phyloP scores from a whole-genome alignment of 176 grass and related monocot genomes.

The Bothriochloa decipiens region DNA sequence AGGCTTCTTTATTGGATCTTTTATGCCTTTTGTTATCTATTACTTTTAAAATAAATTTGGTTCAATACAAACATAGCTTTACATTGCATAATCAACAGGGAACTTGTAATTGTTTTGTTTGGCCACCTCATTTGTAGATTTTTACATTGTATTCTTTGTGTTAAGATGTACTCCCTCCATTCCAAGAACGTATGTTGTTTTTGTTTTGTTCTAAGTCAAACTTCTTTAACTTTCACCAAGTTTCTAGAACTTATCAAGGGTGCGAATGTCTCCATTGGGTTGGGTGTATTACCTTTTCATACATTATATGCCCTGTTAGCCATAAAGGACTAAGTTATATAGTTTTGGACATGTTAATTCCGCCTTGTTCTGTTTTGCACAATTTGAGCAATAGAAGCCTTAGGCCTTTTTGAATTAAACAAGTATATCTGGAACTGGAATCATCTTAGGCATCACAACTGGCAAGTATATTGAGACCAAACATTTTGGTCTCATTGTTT shows the following conservation, averaged over 20 bases:
- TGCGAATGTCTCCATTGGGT: background rate
- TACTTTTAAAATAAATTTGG: background rate
- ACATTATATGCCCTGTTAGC: conserved; percentile 17
- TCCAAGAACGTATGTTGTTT: background rate
- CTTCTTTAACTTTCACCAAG: background rate
- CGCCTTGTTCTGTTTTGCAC: conserved; percentile 3
- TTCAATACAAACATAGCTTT: conserved; percentile 3
- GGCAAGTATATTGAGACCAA: background rate
- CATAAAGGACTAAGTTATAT: background rate
- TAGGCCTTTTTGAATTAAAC: conserved; percentile 9
- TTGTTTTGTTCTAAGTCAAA: background rate
- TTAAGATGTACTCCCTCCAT: background rate
- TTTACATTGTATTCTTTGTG: background rate
- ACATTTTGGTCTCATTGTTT: too few relatives aligned
- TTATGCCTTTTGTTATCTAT: background rate
- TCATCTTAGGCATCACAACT: background rate
- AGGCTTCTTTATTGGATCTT: background rate
- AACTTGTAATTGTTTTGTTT: background rate
- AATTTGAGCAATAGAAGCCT: background rate
- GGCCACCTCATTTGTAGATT: background rate
- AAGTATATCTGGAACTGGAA: background rate
- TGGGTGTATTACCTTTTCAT: background rate
- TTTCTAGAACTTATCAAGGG: background rate
- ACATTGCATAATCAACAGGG: conserved; percentile 4
- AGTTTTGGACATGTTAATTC: background rate